These are phyloP conservation scores for Keithomyces neogunnii DNA, from an alignment of 2,329 filamentous ascomycete genomes.

Conservation along the genomic window DNA sequence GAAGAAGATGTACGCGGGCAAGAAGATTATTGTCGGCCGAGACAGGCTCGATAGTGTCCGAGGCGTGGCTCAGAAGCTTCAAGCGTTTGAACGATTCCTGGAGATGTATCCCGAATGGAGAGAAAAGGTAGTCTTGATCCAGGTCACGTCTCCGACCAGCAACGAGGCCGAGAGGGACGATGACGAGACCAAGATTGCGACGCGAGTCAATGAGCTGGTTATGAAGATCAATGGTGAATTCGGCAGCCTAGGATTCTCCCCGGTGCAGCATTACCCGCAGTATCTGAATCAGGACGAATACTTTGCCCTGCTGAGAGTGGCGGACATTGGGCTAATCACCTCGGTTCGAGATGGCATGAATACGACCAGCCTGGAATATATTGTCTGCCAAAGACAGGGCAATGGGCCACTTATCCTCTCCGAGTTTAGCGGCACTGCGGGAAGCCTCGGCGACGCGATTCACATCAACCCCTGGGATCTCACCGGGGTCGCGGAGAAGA, in stretches of 20 bases:
- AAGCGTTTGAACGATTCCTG: constrained; percentile 88
- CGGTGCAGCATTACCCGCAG: constrained; percentile 90
- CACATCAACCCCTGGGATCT: constrained; percentile 97
- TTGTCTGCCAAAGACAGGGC: constrained; percentile 81
- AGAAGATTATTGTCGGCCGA: constrained; percentile 90
- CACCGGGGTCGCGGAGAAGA: constrained; percentile 71
- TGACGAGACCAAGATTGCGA: constrained; percentile 70
- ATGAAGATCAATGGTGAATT: constrained; percentile 86
- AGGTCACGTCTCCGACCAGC: constrained; percentile 83
- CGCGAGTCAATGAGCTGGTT: constrained; percentile 83
- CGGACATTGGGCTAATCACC: constrained; percentile 88
- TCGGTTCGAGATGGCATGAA: constrained; percentile 98
- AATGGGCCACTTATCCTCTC: constrained; percentile 87
- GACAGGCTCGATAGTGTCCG: constrained; percentile 90
- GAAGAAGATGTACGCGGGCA: constrained; percentile 71
- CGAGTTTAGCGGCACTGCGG: constrained; percentile 91
- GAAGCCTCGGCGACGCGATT: constrained; percentile 75
- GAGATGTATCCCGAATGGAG: constrained; percentile 87
- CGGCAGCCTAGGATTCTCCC: constrained; percentile 80
- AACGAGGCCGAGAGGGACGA: constrained; percentile 73
- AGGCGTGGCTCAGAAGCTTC: constrained; percentile 90
- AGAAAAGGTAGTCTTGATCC: constrained; percentile 85
- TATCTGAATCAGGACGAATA: constrained; percentile 88
- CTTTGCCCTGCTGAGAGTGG: constrained; percentile 83
- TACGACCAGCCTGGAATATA: constrained; percentile 90